Evolutionary conservation across 1,284 basidiomycete species (phyloP).

Genomic region (Tylopilus orsonianus): DNA sequence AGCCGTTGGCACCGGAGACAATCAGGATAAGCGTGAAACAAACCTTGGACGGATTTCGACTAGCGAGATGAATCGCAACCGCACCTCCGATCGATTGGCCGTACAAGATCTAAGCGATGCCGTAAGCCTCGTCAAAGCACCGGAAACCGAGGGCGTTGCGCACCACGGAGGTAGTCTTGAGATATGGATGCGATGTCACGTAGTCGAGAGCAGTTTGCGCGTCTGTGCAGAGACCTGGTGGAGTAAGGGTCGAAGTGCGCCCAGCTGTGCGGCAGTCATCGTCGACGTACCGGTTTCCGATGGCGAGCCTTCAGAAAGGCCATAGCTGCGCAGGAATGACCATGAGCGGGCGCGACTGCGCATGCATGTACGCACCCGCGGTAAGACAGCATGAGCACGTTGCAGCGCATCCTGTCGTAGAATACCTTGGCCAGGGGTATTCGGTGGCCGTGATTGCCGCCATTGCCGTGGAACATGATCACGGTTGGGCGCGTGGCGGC

Average conservation of each 20-base stretch:
- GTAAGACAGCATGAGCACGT: conserved; percentile 88
- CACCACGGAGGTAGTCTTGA: conserved; percentile 71
- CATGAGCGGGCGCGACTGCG: conserved; percentile 1
- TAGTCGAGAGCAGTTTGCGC: conserved; percentile 82
- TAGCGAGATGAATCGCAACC: conserved; percentile 86
- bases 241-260: not conserved
- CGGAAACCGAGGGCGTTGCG: conserved; percentile 13
- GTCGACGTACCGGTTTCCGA: conserved; percentile 68
- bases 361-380: conserved; percentile 56
- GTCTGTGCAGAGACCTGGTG: conserved; percentile 72
- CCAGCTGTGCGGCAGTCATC: not conserved
- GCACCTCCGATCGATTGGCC: conserved; percentile 98
- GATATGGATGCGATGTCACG: conserved; percentile 64
- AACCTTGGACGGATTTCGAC: conserved; percentile 72
- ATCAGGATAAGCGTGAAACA: no score
- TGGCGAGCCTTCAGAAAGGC: conserved; percentile 78
- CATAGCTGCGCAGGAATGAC: conserved; percentile 56
- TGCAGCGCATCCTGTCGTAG: conserved; percentile 80
- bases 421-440: conserved; percentile 89
- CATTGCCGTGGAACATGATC: conserved; percentile 92
- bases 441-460: conserved; percentile 80
- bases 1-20: not conserved
- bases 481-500: conserved; percentile 76
- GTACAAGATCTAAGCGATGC: conserved; percentile 64
- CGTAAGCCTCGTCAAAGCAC: conserved; percentile 1